A percentile compares a stretch with the other conserved stretches of the same genome.
phyloP scores from a whole-genome alignment of 345 rosid species.

The Noccaea caerulescens region DNA sequence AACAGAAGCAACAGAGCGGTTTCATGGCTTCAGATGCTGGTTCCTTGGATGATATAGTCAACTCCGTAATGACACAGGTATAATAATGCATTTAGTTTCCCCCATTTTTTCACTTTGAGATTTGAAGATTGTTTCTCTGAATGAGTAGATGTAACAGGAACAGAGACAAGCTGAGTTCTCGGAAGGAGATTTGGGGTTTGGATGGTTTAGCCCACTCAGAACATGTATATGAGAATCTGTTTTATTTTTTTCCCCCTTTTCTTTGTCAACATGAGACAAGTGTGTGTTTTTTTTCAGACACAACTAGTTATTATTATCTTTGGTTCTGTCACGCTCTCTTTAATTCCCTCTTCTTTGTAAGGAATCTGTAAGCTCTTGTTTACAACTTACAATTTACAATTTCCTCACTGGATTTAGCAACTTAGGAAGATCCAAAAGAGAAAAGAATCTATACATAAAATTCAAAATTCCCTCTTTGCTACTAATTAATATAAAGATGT shows the following conservation, averaged over 20 bases:
- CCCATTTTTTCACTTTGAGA: not conserved
- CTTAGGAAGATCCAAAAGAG: constrained; percentile 22
- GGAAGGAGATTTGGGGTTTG: constrained; percentile 52
- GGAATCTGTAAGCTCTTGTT: constrained; percentile 21
- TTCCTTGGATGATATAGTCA: constrained; percentile 62
- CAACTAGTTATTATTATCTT: constrained; percentile 24
- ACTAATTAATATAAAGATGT: not conserved
- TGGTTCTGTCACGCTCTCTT: constrained; percentile 12
- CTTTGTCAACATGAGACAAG: constrained; percentile 26
- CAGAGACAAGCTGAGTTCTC: constrained; percentile 44
- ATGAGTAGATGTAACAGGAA: constrained; percentile 49
- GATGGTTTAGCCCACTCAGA: constrained; percentile 47
- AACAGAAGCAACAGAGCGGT: constrained; percentile 49
- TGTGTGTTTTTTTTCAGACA: constrained; percentile 7
- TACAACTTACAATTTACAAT: not conserved
- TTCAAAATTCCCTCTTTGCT: not conserved
- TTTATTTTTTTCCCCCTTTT: not conserved
- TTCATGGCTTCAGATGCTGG: constrained; percentile 49
- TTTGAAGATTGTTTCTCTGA: constrained; percentile 10
- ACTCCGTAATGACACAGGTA: constrained; percentile 60
- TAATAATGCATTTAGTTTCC: not conserved
- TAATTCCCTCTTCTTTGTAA: constrained; percentile 18
- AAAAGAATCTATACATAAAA: constrained; percentile 6
- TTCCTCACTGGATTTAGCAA: constrained; percentile 6
- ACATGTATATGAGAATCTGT: constrained; percentile 47